A percentile compares a stretch with the other conserved stretches of the same genome.
Conservation (phyloP, 2,329 filamentous ascomycete species). For the Botrytis elliptica region DNA sequence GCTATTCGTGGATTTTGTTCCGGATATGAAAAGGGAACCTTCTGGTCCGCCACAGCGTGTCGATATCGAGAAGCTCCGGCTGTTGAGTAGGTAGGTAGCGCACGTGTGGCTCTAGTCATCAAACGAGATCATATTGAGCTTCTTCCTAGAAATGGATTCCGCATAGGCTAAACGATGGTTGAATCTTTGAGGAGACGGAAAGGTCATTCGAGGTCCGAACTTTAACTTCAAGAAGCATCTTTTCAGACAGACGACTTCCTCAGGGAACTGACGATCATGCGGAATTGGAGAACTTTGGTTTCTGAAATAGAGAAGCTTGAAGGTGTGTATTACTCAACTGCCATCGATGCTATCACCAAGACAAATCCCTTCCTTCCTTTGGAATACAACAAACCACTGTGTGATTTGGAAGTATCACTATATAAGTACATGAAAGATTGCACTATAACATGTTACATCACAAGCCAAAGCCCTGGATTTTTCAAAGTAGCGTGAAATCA, state of each 20-base stretch:
- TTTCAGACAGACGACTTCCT: neutral
- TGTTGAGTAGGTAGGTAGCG: too few relatives aligned
- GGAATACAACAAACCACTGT: neutral
- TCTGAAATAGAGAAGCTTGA: neutral
- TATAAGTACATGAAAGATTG: neutral
- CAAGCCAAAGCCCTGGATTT: neutral
- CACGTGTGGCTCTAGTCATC: too few relatives aligned
- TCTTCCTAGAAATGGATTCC: neutral
- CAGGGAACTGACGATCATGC: neutral
- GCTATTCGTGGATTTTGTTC: too few relatives aligned
- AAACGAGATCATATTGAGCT: too few relatives aligned
- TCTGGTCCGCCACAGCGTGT: too few relatives aligned
- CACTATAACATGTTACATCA: neutral
- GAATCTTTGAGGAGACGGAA: neutral
- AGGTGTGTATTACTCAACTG: neutral
- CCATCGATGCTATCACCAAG: neutral
- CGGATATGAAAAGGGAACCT: too few relatives aligned
- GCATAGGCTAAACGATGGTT: neutral
- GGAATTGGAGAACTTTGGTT: neutral
- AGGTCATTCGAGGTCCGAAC: neutral
- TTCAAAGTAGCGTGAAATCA: neutral
- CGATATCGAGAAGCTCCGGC: too few relatives aligned
- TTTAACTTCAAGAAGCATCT: neutral
- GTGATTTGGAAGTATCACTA: neutral
- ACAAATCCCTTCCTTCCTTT: accelerated